Base-by-base conservation (phyloP, 305 asterid species). In the Fraxinus nigra region DNA sequence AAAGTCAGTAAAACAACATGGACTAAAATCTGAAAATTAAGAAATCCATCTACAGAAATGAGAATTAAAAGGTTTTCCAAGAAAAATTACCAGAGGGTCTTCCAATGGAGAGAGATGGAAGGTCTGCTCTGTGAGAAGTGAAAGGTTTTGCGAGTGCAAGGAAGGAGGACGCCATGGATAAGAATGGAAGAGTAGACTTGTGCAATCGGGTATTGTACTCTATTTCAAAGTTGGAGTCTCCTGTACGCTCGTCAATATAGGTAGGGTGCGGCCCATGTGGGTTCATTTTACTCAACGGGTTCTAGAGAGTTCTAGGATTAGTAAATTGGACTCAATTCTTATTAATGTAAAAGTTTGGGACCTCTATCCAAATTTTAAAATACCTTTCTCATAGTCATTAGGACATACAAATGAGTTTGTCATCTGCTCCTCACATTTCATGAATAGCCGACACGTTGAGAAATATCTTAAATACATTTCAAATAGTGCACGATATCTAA, bases 131-230 rank as follows among this genome's bases (percentile, higher is more conserved):
- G 81, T 81, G 86, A 35, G 86, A 81, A 83, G 87, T 54, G 18
- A 91, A 85, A 79, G 98, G 95, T 13, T 87, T 89, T n/a, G 87
- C 87, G 0, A 90, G 37, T 56, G 93, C 76, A 46, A 91, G 22
- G 54, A 90, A 85, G 38, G 94, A 80, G 80, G 98, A 84, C 81
- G 97, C 95, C 98, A 94, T 89, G 94, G 97, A 92, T 89, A 88
- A 89, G 93, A 85, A 80, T 1, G 82, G 78, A 76, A 69, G 74
- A 63, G 24, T 20, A 46, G 22, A 67, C 22, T 3, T 10, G 81
- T 34, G 54, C 59, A 30, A 54, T 59, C 38, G 24, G 48, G 40
- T 61, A 13, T 20, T 46, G 34, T 7, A 0, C 11, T 14, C 24
- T 77, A 18, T n/a, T 69, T 38, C 51, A 14, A 51, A 51, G 1